These are phyloP conservation scores for Hepatocystis sp. DNA, from an alignment of 169 alveolate genomes.

Conservation along the genomic window DNA sequence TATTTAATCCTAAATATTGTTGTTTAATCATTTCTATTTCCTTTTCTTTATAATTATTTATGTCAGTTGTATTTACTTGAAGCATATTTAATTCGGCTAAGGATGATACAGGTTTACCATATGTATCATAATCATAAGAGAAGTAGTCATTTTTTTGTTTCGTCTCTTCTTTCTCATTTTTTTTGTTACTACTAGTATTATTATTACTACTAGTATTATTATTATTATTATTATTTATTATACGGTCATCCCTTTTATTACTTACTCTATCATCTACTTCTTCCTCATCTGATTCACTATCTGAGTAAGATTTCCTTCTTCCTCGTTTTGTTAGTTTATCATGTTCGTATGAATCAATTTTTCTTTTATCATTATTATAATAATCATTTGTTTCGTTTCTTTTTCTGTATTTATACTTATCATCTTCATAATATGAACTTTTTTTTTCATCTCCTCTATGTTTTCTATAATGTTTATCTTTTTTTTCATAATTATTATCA, in stretches of 20 bases:
- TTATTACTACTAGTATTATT: no score
- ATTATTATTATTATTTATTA: neutral
- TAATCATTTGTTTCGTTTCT: neutral
- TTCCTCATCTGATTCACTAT: neutral
- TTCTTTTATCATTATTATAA: neutral
- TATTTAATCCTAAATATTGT: slow-evolving; percentile 91
- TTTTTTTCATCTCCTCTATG: slow-evolving; percentile 44
- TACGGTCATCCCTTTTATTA: slow-evolving; percentile 21
- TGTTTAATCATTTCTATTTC: slow-evolving; percentile 90
- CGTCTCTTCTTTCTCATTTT: no score
- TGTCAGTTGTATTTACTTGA: slow-evolving; percentile 26
- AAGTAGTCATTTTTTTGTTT: no score
- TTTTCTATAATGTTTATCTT: slow-evolving; percentile 27
- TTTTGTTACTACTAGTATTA: no score
- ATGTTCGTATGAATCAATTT: neutral
- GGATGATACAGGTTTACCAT: slow-evolving; percentile 33
- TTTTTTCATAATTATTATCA: no score
- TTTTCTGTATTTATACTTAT: slow-evolving; percentile 26
- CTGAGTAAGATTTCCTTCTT: slow-evolving; percentile 4
- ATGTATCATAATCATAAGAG: no score
- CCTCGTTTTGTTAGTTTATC: neutral
- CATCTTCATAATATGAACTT: slow-evolving; percentile 21
- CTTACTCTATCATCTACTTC: slow-evolving; percentile 13
- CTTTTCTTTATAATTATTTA: slow-evolving; percentile 82
- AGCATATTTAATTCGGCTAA: slow-evolving; percentile 78